Evolutionary conservation across 164 flowering plant species (phyloP).

Genomic region (Nymphaea colorata): DNA sequence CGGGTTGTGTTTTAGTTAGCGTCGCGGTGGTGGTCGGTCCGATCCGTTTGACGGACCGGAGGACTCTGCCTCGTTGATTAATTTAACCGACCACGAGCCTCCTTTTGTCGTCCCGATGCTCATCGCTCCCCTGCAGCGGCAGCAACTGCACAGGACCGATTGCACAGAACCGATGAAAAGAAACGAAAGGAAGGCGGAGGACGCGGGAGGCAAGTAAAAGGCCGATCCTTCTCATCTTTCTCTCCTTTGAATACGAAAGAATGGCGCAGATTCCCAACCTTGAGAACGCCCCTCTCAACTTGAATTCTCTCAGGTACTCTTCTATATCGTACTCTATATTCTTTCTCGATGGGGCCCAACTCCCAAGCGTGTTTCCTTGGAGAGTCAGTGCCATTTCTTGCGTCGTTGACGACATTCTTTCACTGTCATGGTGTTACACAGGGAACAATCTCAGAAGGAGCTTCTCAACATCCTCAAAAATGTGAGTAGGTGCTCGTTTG

Average conservation of each 20-base stretch:
- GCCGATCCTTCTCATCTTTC: no score
- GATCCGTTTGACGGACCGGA: no score
- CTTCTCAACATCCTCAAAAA: conserved; percentile 64
- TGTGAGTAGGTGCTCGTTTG: conserved; percentile 27
- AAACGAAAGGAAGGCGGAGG: not conserved
- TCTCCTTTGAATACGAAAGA: no score
- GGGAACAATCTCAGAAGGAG: conserved; percentile 88
- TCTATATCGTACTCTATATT: no score
- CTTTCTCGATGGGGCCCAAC: not conserved
- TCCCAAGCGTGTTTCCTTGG: not conserved
- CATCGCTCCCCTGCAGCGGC: not conserved
- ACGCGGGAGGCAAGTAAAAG: not conserved
- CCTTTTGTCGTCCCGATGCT: not conserved
- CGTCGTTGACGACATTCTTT: not conserved
- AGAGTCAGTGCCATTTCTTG: no score
- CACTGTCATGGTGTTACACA: conserved; percentile 10
- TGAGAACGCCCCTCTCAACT: conserved; percentile 73
- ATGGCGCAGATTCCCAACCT: conserved; percentile 92
- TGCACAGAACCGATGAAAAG: not conserved
- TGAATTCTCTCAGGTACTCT: conserved; percentile 51
- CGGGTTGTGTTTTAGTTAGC: no score
- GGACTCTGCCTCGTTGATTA: no score
- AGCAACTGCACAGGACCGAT: not conserved
- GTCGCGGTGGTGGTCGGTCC: no score
- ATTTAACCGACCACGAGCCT: not conserved